Percentiles rank a stretch among this genome's conserved stretches.
phyloP scores from a whole-genome alignment of 1,284 basidiomycete species.

The Ganoderma sinense region DNA sequence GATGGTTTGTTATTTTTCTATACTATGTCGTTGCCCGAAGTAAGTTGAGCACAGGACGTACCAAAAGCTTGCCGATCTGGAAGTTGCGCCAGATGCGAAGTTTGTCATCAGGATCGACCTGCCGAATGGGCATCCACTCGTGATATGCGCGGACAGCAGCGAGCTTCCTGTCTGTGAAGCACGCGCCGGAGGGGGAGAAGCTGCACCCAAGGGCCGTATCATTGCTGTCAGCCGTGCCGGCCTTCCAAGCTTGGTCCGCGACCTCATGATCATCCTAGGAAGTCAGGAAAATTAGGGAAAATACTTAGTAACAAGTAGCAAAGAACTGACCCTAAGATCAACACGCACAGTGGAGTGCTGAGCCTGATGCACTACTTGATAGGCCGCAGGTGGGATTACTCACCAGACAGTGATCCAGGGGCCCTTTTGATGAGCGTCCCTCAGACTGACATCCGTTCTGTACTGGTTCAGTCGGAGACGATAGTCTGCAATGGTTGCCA shows the following conservation, averaged over 20 bases:
- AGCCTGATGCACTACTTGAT: background rate
- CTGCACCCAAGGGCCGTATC: conserved; percentile 61
- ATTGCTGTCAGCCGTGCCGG: conserved; percentile 69
- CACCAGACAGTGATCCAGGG: conserved; percentile 71
- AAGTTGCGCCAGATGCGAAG: conserved; percentile 75
- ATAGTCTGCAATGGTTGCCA: conserved; percentile 70
- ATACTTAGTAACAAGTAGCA: background rate
- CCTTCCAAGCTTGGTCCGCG: conserved; percentile 71
- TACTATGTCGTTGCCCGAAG: background rate
- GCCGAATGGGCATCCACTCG: conserved; percentile 76
- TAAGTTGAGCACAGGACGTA: conserved; percentile 16
- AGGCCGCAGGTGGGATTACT: conserved; percentile 19
- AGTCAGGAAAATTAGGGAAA: background rate
- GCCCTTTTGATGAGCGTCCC: conserved; percentile 55
- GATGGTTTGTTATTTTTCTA: background rate
- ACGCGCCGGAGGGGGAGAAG: conserved; percentile 63
- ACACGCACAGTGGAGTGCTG: background rate
- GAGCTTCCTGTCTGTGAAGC: conserved; percentile 70
- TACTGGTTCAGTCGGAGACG: conserved; percentile 68
- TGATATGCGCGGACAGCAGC: conserved; percentile 72
- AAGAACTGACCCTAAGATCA: background rate
- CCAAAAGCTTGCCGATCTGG: conserved; percentile 65
- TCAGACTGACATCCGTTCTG: conserved; percentile 59
- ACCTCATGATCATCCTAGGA: conserved; percentile 67
- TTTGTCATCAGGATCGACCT: conserved; percentile 66